A percentile compares a stretch with the other conserved stretches of the same genome.
Conservation (phyloP, 345 rosid species). For the Linum lewisii region DNA sequence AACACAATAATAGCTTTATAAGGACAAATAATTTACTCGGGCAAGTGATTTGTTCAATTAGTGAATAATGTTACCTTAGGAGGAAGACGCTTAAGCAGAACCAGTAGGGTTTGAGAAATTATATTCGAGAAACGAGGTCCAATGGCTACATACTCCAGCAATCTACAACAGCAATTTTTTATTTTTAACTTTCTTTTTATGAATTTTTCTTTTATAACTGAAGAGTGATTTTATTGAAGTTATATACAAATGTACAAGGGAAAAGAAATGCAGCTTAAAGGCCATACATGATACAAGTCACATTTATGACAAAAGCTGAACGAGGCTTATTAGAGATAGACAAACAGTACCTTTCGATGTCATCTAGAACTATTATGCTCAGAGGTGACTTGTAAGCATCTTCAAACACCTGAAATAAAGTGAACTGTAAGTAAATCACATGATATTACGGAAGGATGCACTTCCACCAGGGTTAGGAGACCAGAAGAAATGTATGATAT, state of each 20-base stretch:
- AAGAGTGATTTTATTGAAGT: too few relatives aligned
- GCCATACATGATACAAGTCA: too few relatives aligned
- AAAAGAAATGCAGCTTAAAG: not conserved
- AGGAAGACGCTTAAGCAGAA: slow-evolving; percentile 87
- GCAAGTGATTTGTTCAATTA: not conserved
- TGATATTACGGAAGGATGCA: not conserved
- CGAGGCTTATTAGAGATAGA: not conserved
- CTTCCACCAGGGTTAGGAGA: slow-evolving; percentile 4
- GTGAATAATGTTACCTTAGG: slow-evolving; percentile 52
- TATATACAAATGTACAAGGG: too few relatives aligned
- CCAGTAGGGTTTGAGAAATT: slow-evolving; percentile 80
- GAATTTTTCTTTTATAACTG: too few relatives aligned
- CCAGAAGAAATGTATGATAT: not conserved
- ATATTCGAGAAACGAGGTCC: slow-evolving; percentile 97
- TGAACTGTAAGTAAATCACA: slow-evolving; percentile 2
- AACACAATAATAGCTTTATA: not conserved
- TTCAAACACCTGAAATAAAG: slow-evolving; percentile 65
- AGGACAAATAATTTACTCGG: not conserved
- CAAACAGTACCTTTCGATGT: slow-evolving; percentile 92
- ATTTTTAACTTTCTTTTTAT: not conserved
- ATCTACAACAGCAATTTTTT: slow-evolving; percentile 34
- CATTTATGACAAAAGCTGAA: too few relatives aligned
- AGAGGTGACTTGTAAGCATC: slow-evolving; percentile 97
- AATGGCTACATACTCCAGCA: slow-evolving; percentile 84
- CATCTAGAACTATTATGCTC: slow-evolving; percentile 93